Base-by-base conservation (phyloP, 345 rosid genomes). In the Noccaea bulbosa region DNA sequence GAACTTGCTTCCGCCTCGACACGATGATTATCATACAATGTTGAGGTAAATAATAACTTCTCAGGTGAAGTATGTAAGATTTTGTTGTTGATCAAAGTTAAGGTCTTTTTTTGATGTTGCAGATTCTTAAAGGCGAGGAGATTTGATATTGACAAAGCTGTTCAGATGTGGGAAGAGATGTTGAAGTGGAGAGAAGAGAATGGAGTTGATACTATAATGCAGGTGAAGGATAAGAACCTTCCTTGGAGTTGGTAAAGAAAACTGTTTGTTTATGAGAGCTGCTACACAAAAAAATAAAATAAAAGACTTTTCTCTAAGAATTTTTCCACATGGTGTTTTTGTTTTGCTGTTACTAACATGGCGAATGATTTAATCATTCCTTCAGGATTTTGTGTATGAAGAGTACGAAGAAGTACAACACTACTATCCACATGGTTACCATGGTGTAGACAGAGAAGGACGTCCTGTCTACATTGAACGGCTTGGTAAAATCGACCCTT, bases 101-200 rank as follows among this genome's bases (percentile, higher is more conserved):
- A 7, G 33, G 4, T 61, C 24, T 33, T 66, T 39, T 35, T 33
- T 66, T 39, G 44, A 16, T 60, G 35, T 57, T 63, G 75, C 81
- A 93, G 98, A 77, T 93, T 93, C 79, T 71, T 93, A 52, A 91
- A 89, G 75, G 96, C 98, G 47, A 88, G 97, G 80, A 87, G 83
- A 48, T 91, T 93, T 76, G 95, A 89, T 79, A 46, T 74, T 27
- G 96, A 89, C 57, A 91, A 86, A 87, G 78, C 98, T 20, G 43
- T 84, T 43, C 83, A 84, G 62, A 93, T 93, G 98, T 93, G 98
- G 98, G 87, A 84, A 74, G 92, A 85, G 22, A 93, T 93, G 98
- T 82, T 91, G 44, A 85, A 86, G 54, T 93, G 96, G 98, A 90
- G 98, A 82, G 81, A 78, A 74, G 93, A 91, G 76, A 46, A 83